Percentiles rank a stretch among this genome's conserved stretches.
Conservation (phyloP, 805 yeast species). For the Nakazawaea ambrosiae region DNA sequence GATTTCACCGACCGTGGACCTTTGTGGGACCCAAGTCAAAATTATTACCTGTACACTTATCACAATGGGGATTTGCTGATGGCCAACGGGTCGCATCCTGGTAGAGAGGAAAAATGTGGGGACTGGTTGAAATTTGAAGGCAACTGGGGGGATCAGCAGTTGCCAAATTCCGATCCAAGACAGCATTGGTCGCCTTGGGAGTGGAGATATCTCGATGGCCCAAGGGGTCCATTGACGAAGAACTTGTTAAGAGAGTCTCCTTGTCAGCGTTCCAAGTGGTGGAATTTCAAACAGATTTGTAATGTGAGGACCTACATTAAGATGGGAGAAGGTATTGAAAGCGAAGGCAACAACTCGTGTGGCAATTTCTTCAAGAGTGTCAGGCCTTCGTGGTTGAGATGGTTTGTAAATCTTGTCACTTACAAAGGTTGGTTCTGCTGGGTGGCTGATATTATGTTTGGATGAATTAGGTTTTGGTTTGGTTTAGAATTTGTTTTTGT, state of each 20-base stretch:
- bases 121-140: constrained; percentile 81
- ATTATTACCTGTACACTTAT: constrained; percentile 74
- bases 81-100: constrained; percentile 38
- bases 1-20: constrained; percentile 96
- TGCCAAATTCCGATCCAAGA: constrained; percentile 62
- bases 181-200: constrained; percentile 87
- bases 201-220: constrained; percentile 89
- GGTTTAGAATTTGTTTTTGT: not conserved
- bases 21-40: constrained; percentile 87
- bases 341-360: constrained; percentile 75
- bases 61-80: constrained; percentile 51
- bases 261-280: constrained; percentile 87
- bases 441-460: constrained; percentile 31
- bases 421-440: constrained; percentile 42
- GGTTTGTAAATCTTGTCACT: constrained; percentile 27
- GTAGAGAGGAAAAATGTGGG: constrained; percentile 48
- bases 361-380: constrained; percentile 49
- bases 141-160: constrained; percentile 83
- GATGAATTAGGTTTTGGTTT: constrained; percentile 16
- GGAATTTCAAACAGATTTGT: constrained; percentile 84
- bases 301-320: constrained; percentile 66
- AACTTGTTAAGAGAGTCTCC: constrained; percentile 62
- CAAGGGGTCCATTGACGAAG: constrained; percentile 81
- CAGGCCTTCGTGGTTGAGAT: constrained; percentile 36
- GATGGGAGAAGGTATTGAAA: constrained; percentile 84